Percentiles rank a stretch among this genome's conserved stretches.
phyloP scores from a whole-genome alignment of 2,329 filamentous ascomycete genomes.

The Ophiostoma perfectum region DNA sequence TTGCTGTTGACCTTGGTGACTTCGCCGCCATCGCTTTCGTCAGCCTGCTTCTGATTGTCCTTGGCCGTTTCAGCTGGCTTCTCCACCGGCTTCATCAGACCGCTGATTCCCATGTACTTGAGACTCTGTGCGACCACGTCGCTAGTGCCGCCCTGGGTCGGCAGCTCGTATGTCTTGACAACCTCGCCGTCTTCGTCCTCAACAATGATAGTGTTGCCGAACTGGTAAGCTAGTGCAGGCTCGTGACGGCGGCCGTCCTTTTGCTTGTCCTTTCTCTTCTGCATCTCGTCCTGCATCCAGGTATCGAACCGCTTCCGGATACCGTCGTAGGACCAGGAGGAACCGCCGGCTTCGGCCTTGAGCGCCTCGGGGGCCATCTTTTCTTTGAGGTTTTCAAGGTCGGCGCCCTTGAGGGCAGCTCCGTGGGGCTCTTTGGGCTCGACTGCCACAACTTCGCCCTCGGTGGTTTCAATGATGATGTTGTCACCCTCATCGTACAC shows the following conservation, averaged over 20 bases:
- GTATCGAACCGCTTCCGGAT: conserved; percentile 48
- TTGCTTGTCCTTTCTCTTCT: conserved; percentile 56
- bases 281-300: conserved; percentile 55
- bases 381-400: conserved; percentile 26
- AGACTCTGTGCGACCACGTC: conserved; percentile 42
- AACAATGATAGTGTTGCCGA: conserved; percentile 80
- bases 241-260: conserved; percentile 55
- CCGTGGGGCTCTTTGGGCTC: conserved; percentile 36
- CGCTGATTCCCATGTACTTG: conserved; percentile 51
- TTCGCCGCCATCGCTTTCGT: conserved; percentile 25
- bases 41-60: conserved; percentile 31
- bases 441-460: conserved; percentile 77
- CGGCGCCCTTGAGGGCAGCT: neutral
- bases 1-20: conserved; percentile 35
- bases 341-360: conserved; percentile 32
- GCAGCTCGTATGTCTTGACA: conserved; percentile 75
- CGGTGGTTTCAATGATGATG: conserved; percentile 74
- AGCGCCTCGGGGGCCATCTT: conserved; percentile 25
- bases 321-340: conserved; percentile 41
- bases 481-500: conserved; percentile 76
- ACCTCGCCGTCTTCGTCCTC: conserved; percentile 82
- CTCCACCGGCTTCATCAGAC: conserved; percentile 36
- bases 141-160: conserved; percentile 37
- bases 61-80: conserved; percentile 26
- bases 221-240: conserved; percentile 78